Conservation (phyloP, 2,329 filamentous ascomycete genomes). For the Didymella keratinophila region DNA sequence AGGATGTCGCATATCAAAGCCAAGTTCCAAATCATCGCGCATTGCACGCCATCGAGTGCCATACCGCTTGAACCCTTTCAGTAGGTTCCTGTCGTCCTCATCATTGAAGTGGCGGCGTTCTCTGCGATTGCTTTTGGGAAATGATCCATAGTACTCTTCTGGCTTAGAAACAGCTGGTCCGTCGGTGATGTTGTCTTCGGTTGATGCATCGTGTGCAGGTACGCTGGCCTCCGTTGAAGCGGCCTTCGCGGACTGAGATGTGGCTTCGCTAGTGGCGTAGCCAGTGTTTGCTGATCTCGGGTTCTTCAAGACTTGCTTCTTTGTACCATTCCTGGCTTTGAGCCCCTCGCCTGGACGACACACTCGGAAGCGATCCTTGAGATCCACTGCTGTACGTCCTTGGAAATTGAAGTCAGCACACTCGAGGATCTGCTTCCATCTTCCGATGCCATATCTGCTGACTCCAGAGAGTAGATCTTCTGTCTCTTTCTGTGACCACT, state of each 20-base stretch:
- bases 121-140: constrained; percentile 60
- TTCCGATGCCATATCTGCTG: constrained; percentile 67
- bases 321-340: constrained; percentile 46
- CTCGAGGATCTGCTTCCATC: constrained; percentile 69
- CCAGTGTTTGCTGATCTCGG: neutral
- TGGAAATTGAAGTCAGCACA: constrained; percentile 65
- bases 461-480: constrained; percentile 65
- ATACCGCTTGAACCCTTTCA: constrained; percentile 66
- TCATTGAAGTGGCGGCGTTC: constrained; percentile 64
- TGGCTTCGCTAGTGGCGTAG: neutral
- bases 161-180: constrained; percentile 33
- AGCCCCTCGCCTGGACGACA: constrained; percentile 57
- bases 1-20: constrained; percentile 58
- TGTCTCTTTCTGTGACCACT: constrained; percentile 70
- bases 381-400: constrained; percentile 65
- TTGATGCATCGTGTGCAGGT: neutral
- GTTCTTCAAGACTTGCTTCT: constrained; percentile 39
- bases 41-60: constrained; percentile 69
- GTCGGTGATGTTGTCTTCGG: neutral
- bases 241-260: neutral
- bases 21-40: constrained; percentile 61
- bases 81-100: constrained; percentile 65
- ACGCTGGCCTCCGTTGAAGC: neutral
- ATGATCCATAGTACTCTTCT: constrained; percentile 60
- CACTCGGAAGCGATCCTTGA: constrained; percentile 69